Conservation (phyloP, 2,329 filamentous ascomycete species). For the Chaetomium sp. region DNA sequence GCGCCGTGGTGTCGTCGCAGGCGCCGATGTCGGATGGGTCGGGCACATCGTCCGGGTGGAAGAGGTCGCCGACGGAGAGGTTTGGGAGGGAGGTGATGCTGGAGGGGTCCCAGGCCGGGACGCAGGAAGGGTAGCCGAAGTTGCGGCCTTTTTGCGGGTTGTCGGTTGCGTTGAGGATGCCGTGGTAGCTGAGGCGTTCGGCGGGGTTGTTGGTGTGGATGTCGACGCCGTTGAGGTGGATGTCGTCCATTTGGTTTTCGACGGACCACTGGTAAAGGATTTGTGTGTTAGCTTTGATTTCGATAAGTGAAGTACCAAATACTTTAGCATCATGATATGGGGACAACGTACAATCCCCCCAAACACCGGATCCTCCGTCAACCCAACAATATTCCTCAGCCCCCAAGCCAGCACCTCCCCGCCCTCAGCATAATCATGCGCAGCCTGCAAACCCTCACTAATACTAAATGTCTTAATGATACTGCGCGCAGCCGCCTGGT, state of each 20-base stretch:
- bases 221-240: constrained; percentile 45
- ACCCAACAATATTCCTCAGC: constrained; percentile 57
- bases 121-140: constrained; percentile 53
- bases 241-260: constrained; percentile 57
- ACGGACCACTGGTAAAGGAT: constrained; percentile 37
- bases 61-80: constrained; percentile 29
- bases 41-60: constrained; percentile 22
- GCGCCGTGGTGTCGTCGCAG: constrained; percentile 27
- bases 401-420: constrained; percentile 21
- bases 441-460: constrained; percentile 29
- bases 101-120: constrained; percentile 35
- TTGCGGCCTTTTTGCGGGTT: constrained; percentile 39
- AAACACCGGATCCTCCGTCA: constrained; percentile 41
- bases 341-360: constrained; percentile 26
- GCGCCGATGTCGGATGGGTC: constrained; percentile 15
- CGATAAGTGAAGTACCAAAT: too few species aligned
- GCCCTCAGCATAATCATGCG: constrained; percentile 13
- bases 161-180: constrained; percentile 46
- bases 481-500: constrained; percentile 40
- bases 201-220: constrained; percentile 57
- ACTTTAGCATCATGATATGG: too few species aligned
- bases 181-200: constrained; percentile 60
- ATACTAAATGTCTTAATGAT: constrained; percentile 52
- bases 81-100: constrained; percentile 24
- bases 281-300: neutral